phyloP scores from a whole-genome alignment of 192 early-diverging fungal genomes.

The Dissophora globulifera region DNA sequence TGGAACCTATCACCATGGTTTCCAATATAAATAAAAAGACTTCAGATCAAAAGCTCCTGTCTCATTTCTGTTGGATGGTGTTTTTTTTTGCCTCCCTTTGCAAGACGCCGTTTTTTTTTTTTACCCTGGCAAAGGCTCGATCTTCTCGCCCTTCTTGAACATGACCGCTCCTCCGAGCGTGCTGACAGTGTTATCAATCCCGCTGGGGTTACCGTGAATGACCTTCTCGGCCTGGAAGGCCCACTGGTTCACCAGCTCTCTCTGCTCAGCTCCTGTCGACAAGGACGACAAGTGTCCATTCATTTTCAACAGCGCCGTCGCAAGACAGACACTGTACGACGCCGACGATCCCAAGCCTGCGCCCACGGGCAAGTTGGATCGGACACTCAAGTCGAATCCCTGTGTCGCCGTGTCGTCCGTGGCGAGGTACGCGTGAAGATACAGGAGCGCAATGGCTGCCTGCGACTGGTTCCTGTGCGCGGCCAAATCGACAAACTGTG shows the following conservation, averaged over 20 bases:
- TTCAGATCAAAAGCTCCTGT: too few species aligned
- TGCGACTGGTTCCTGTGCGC: slow-evolving; percentile 38
- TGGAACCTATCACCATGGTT: slow-evolving; percentile 68
- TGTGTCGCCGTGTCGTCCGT: slow-evolving; percentile 24
- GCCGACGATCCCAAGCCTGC: slow-evolving; percentile 98
- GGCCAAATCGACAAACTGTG: slow-evolving; percentile 42
- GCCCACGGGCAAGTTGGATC: slow-evolving; percentile 88
- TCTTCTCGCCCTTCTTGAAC: slow-evolving; percentile 51
- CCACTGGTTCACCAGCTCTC: slow-evolving; percentile 83
- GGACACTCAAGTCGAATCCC: slow-evolving; percentile 72
- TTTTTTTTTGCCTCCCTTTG: too few species aligned
- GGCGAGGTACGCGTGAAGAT: slow-evolving; percentile 70
- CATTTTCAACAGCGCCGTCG: slow-evolving; percentile 75
- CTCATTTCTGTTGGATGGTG: too few species aligned
- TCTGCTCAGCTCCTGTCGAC: slow-evolving; percentile 17
- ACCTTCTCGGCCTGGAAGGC: slow-evolving; percentile 94
- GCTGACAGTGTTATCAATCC: slow-evolving; percentile 92
- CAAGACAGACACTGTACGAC: slow-evolving; percentile 82
- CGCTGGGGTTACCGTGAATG: slow-evolving; percentile 94
- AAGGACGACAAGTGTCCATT: slow-evolving; percentile 31
- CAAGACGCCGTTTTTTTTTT: neutral
- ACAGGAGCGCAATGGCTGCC: slow-evolving; percentile 68
- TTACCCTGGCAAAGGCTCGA: slow-evolving; percentile 50
- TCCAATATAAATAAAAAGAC: too few species aligned
- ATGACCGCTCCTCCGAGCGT: slow-evolving; percentile 75